These are phyloP conservation scores for Flaveria brownii DNA, from an alignment of 129 eudicot species.

Conservation along the genomic window DNA sequence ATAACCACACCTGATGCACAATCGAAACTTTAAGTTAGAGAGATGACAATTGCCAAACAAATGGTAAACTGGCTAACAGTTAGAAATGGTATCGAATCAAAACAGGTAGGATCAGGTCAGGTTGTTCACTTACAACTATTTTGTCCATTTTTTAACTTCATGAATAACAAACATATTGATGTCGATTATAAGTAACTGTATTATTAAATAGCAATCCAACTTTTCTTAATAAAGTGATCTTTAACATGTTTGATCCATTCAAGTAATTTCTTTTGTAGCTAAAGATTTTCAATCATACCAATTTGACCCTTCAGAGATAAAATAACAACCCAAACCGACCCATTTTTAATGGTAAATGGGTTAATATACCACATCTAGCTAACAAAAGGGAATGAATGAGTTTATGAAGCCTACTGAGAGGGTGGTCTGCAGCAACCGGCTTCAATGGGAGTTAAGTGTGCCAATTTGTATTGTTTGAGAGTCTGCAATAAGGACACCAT, in stretches of 20 bases:
- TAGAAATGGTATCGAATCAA: background rate
- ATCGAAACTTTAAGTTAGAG: background rate
- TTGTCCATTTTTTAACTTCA: conserved; percentile 2
- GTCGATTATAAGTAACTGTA: background rate
- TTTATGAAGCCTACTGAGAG: conserved; percentile 57
- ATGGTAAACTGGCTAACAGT: background rate
- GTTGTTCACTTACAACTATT: background rate
- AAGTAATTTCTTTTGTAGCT: background rate
- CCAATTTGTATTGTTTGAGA: conserved; percentile 62
- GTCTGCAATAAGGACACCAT: conserved; percentile 49
- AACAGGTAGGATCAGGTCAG: background rate
- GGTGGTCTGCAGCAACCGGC: conserved; percentile 97
- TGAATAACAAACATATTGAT: background rate
- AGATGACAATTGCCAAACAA: conserved; percentile 11
- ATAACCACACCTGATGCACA: conserved; percentile 74
- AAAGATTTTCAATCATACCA: background rate
- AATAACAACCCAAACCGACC: background rate
- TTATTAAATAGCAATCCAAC: background rate
- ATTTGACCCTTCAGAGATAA: background rate
- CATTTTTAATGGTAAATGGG: background rate
- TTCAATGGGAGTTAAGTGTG: conserved; percentile 77
- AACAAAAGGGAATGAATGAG: background rate
- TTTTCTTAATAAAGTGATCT: background rate
- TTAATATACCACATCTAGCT: background rate
- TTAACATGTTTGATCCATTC: conserved; percentile 4